A percentile compares a stretch with the other conserved stretches of the same genome.
Conservation (phyloP, 805 yeast genomes). For the Naumovozyma dairenensis region DNA sequence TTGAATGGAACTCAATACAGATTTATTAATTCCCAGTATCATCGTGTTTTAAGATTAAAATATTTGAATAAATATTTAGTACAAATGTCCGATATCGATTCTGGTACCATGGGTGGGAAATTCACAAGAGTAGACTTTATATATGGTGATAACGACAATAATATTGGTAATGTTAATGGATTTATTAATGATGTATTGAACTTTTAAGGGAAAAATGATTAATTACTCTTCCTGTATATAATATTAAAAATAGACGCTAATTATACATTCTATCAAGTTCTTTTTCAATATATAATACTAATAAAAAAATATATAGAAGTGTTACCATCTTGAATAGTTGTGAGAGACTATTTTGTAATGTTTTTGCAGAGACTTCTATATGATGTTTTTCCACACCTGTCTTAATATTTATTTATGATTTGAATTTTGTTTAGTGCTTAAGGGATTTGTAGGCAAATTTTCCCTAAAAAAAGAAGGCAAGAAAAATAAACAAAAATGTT, state of each 20-base stretch:
- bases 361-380: too few relatives aligned
- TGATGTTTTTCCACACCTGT: too few relatives aligned
- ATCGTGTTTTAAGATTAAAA: slow-evolving; percentile 18
- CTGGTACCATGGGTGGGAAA: slow-evolving; percentile 21
- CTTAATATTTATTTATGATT: too few relatives aligned
- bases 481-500: too few relatives aligned
- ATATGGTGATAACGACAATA: slow-evolving; percentile 7
- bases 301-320: not conserved
- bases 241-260: too few relatives aligned
- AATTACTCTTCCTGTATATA: too few relatives aligned
- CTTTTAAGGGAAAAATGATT: too few relatives aligned
- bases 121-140: slow-evolving; percentile 25
- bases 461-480: too few relatives aligned
- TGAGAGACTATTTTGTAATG: not conserved
- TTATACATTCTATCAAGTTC: too few relatives aligned
- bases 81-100: slow-evolving; percentile 24
- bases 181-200: slow-evolving; percentile 10
- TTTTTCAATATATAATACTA: too few relatives aligned
- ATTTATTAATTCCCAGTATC: slow-evolving; percentile 15
- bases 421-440: too few relatives aligned
- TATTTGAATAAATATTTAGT: slow-evolving; percentile 23
- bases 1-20: slow-evolving; percentile 10
- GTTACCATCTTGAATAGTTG: not conserved
- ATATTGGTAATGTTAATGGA: slow-evolving; percentile 4
- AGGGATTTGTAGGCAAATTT: too few relatives aligned